phyloP scores from a whole-genome alignment of 108 stramenopile species.

The Skeletonema marinoi region DNA sequence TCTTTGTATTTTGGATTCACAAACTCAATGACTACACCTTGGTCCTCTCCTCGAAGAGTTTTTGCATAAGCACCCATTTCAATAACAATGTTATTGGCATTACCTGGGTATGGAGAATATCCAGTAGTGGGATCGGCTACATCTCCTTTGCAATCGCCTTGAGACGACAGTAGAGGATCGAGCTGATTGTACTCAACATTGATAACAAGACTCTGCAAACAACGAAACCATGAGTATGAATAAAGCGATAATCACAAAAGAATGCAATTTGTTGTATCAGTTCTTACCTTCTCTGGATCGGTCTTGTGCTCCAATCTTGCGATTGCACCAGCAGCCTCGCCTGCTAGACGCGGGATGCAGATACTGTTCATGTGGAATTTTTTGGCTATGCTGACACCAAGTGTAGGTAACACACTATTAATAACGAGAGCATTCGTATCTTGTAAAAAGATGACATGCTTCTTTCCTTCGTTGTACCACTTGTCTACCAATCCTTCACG shows the following conservation, averaged over 20 bases:
- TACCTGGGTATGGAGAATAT: slow-evolving; percentile 93
- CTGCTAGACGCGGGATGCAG: slow-evolving; percentile 95
- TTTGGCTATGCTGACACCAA: slow-evolving; percentile 91
- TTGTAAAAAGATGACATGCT: slow-evolving; percentile 97
- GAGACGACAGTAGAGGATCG: slow-evolving; percentile 89
- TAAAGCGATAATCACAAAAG: neutral
- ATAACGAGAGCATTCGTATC: slow-evolving; percentile 99
- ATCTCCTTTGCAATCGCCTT: slow-evolving; percentile 87
- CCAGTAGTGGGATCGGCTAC: slow-evolving; percentile 91
- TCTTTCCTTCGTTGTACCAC: slow-evolving; percentile 84
- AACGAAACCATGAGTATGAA: neutral
- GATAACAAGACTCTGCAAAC: slow-evolving; percentile 79
- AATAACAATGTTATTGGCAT: slow-evolving; percentile 96
- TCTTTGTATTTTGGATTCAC: slow-evolving; percentile 99
- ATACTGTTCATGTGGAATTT: slow-evolving; percentile 97
- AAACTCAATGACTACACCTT: slow-evolving; percentile 93
- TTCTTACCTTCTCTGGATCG: slow-evolving; percentile 74
- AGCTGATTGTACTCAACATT: slow-evolving; percentile 99
- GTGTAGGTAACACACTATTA: slow-evolving; percentile 88
- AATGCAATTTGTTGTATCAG: neutral
- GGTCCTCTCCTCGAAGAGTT: slow-evolving; percentile 66
- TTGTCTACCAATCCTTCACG: slow-evolving; percentile 82
- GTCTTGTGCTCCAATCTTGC: slow-evolving; percentile 91
- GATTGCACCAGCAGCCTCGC: slow-evolving; percentile 99
- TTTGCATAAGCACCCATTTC: slow-evolving; percentile 83